These are phyloP conservation scores for Claviceps citrina DNA, from an alignment of 2,329 filamentous ascomycete species.

Conservation along the genomic window DNA sequence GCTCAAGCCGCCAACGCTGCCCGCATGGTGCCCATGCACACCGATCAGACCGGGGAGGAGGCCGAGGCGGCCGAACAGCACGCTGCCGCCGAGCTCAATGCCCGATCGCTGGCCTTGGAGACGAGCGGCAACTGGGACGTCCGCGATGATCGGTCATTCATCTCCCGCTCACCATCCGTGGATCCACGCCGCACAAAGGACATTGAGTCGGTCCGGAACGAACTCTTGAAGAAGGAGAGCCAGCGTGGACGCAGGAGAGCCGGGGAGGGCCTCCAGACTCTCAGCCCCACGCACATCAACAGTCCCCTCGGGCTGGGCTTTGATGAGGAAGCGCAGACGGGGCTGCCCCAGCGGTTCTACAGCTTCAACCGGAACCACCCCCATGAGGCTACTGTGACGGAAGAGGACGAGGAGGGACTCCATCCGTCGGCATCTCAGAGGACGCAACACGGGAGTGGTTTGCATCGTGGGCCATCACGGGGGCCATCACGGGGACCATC, in stretches of 20 bases:
- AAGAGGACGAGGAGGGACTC: constrained; percentile 9
- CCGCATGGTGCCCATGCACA: constrained; percentile 43
- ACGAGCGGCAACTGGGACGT: constrained; percentile 13
- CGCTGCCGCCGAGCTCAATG: constrained; percentile 31
- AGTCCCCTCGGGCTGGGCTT: constrained; percentile 21
- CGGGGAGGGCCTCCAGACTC: constrained; percentile 28
- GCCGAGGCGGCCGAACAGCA: constrained; percentile 24
- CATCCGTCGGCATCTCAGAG: constrained; percentile 7
- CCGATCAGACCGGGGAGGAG: constrained; percentile 14
- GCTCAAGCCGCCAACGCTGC: constrained; percentile 45
- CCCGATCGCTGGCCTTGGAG: constrained; percentile 16
- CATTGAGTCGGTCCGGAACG: constrained; percentile 22
- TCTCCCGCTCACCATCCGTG: constrained; percentile 17
- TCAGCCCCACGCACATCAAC: constrained; percentile 17
- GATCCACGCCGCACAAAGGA: constrained; percentile 23
- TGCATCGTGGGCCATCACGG: constrained; percentile 2
- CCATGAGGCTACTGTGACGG: constrained; percentile 2
- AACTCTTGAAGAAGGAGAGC: constrained; percentile 27
- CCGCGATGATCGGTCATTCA: constrained; percentile 6
- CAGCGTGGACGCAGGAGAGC: constrained; percentile 34
- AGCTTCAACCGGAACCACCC: constrained; percentile 13
- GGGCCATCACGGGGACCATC: constrained; percentile 7
- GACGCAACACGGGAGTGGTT: not conserved
- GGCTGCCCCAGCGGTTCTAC: constrained; percentile 17
- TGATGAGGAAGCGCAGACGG: constrained; percentile 29